Base-by-base conservation (phyloP, 305 asterid species). In the Coffea humblotiana region DNA sequence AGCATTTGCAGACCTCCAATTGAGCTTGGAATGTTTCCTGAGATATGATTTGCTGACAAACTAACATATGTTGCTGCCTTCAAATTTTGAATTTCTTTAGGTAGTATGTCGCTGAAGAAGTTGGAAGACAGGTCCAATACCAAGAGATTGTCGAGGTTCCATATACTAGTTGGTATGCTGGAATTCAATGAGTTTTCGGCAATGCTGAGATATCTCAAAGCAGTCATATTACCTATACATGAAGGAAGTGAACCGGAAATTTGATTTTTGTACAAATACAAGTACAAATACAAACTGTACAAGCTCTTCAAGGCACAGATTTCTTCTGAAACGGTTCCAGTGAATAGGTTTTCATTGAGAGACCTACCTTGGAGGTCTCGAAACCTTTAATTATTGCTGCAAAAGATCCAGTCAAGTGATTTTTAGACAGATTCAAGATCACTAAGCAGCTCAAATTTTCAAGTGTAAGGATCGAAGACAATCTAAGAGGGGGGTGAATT, bases 61-160 rank as follows among this genome's bases (percentile, higher is more conserved):
- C 86, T 35, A 6, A 89, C 25, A 9, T 4, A 0, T 2, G 37
- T 72, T 52, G 69, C 81, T 1, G 78, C 72, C 74, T 45, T 47
- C 71, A 89, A 65, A 80, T 82, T 90, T 66, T 87, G 81, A 0
- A 90, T 83, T 47, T 82, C 80, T 12, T 78, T 77, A 11, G 87
- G 77, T 19, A 90, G 51, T 37, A 72, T 68, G 1, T 89, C 90
- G 69, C n/a, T 47, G 54, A 75, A 23, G 35, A 9, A 45, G 47
- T 75, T 75, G 21, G 70, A 75, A 3, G 78, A 75, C 4, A 75
- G 37, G n/a, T 75, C 15, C 47, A 75, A 64, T 1, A 1, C 4
- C 70, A 75, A 12, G 32, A 58, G 29, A 23, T 37, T 21, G 1
- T 11, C 18, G 47, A 58, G 49, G 40, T 70, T 58, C 32, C 66